These are phyloP conservation scores for Pleurotus sapidus DNA, from an alignment of 768 basidiomycete genomes.

Conservation along the genomic window DNA sequence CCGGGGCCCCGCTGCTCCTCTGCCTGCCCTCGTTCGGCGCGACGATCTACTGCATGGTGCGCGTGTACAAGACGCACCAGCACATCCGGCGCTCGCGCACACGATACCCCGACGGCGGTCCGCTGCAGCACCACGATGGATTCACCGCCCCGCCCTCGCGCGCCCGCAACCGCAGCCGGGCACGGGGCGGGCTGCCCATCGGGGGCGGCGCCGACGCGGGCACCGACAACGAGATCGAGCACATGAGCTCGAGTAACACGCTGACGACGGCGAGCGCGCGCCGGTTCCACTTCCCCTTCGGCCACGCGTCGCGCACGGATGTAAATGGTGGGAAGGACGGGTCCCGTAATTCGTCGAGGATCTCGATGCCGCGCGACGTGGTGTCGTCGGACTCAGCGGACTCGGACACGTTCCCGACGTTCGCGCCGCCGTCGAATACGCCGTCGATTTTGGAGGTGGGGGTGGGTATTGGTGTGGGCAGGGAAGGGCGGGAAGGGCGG, in stretches of 20 bases:
- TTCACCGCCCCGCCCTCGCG: conserved; percentile 15
- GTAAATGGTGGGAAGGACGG: neutral
- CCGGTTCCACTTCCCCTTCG: conserved; percentile 18
- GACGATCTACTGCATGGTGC: conserved; percentile 40
- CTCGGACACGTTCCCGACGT: conserved; percentile 10
- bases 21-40: conserved; percentile 50
- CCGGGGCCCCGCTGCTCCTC: conserved; percentile 51
- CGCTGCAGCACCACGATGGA: neutral
- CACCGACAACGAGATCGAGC: conserved; percentile 10
- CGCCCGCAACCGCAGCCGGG: neutral
- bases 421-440: conserved; percentile 11
- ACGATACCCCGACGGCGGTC: conserved; percentile 16
- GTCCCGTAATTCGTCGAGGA: neutral
- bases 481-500: no score
- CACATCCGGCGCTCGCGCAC: conserved; percentile 34
- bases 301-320: neutral
- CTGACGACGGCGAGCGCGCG: conserved; percentile 9
- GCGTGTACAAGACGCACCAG: conserved; percentile 29
- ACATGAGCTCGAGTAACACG: conserved; percentile 16
- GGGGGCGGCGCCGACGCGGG: no score
- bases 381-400: conserved; percentile 4
- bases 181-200: no score
- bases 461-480: no score
- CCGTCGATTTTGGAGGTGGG: neutral
- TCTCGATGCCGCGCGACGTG: conserved; percentile 1